Evolutionary conservation across 2,329 filamentous ascomycete genomes (phyloP), one percentile per base, ranked within the genome.

Genomic region (Calonectria pseudoturangicola): DNA sequence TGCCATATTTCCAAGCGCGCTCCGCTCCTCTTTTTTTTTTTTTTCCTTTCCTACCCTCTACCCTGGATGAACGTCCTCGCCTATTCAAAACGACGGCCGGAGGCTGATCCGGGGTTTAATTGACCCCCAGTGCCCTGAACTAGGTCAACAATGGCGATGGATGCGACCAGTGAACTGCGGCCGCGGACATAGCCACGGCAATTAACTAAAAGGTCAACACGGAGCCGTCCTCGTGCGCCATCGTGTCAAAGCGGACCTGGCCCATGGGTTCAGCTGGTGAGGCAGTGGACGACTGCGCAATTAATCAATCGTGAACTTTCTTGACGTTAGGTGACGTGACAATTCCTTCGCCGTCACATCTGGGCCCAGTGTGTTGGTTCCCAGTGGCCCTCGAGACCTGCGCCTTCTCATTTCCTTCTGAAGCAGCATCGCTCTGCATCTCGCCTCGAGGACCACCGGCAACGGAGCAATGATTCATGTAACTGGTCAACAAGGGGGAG

Each of bases 91-190:
- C 56, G 21, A 27, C 66, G 54, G 47, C 27, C 16, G 18, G 56
- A 41, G 56, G 66, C 66, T 68, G 48, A 63, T 63, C 56, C 45
- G 27, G 33, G n/a, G 45, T n/a, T 25, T 33, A 68, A 30, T 68
- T 30, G 45, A 45, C 39, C 47, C 54, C 21, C 9, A 13, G 18
- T 12, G 18, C n/a, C 27, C 2, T 4, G 21, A 15, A 25, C 66
- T 47, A 72, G 28, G 39, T 62, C 67, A 45, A 70, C 71, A 66
- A 70, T 36, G 45, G 51, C 18, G 43, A 73, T 66, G 28, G 27
- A 63, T 43, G 54, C 47, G 51, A 63, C 71, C 71, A 58, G 68
- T 63, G 9, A 66, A 58, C 62, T 64, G 50, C 60, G 63, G 48
- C 45, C 68, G 48, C 43, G 41, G 33, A 47, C 66, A 64, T 68